A percentile compares a stretch with the other conserved stretches of the same genome.
phyloP scores from a whole-genome alignment of 192 early-diverging fungal species.

The Linnemannia zychae region DNA sequence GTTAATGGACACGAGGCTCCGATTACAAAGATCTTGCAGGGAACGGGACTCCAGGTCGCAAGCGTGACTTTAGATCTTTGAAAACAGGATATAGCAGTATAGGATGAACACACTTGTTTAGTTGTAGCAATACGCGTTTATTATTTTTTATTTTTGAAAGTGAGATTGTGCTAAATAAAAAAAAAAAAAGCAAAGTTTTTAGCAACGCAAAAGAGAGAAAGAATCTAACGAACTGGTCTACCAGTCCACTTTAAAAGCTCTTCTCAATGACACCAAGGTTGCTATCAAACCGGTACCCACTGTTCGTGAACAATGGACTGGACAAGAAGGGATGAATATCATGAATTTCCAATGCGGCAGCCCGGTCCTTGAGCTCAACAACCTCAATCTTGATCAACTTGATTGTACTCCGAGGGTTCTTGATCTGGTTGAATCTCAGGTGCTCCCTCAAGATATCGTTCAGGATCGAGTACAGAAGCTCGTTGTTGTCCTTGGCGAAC shows the following conservation, averaged over 20 bases:
- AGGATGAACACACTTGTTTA: no score
- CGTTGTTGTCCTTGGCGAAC: slow-evolving; percentile 81
- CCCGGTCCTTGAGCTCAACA: slow-evolving; percentile 74
- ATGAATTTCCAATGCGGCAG: slow-evolving; percentile 71
- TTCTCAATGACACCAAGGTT: slow-evolving; percentile 57
- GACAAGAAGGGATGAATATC: slow-evolving; percentile 74
- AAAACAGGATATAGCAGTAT: no score
- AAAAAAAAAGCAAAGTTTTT: not conserved
- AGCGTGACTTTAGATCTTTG: slow-evolving; percentile 9
- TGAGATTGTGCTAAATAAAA: not conserved
- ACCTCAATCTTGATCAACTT: slow-evolving; percentile 70
- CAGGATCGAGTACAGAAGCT: slow-evolving; percentile 83
- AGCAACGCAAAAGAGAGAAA: not conserved
- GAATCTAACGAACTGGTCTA: no score
- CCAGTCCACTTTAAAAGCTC: slow-evolving; percentile 22
- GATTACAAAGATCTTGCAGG: not conserved
- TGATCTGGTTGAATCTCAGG: slow-evolving; percentile 78
- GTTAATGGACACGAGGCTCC: not conserved
- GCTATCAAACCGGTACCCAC: slow-evolving; percentile 59
- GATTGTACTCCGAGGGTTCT: slow-evolving; percentile 66
- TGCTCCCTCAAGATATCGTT: slow-evolving; percentile 82
- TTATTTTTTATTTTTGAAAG: not conserved
- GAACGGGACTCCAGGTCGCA: slow-evolving; percentile 14
- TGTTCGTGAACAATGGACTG: slow-evolving; percentile 63
- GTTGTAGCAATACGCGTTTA: not conserved